Evolutionary conservation across 768 basidiomycete genomes (phyloP).

Genomic region (Termitomyces sp.): DNA sequence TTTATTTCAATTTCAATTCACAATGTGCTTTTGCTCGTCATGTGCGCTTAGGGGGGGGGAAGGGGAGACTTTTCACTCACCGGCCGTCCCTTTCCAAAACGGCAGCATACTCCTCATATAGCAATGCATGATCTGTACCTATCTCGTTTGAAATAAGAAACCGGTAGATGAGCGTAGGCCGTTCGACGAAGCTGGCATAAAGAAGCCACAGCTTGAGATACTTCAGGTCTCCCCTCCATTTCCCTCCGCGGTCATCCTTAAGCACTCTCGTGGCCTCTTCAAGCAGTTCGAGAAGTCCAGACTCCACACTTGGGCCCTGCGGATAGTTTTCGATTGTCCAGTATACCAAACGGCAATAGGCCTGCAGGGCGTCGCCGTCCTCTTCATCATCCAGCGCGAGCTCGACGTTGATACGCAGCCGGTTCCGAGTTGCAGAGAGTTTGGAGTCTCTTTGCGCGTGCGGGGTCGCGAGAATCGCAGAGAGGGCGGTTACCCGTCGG

Average conservation of each 20-base stretch:
- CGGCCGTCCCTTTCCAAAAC: slow-evolving; percentile 78
- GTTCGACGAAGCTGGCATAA: slow-evolving; percentile 90
- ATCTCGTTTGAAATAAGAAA: slow-evolving; percentile 91
- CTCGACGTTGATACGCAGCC: slow-evolving; percentile 68
- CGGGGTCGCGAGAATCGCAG: slow-evolving; percentile 68
- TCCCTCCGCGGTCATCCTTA: slow-evolving; percentile 67
- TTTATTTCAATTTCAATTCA: neutral
- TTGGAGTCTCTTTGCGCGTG: slow-evolving; percentile 71
- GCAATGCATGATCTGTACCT: slow-evolving; percentile 68
- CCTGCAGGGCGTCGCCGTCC: slow-evolving; percentile 79
- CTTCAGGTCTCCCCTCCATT: slow-evolving; percentile 74
- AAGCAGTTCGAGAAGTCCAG: slow-evolving; percentile 85
- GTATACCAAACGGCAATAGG: slow-evolving; percentile 78
- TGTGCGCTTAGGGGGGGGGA: neutral
- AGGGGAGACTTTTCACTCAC: slow-evolving; percentile 34
- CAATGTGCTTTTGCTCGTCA: neutral
- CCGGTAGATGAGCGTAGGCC: slow-evolving; percentile 80
- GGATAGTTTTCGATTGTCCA: slow-evolving; percentile 97
- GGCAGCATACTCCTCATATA: slow-evolving; percentile 92
- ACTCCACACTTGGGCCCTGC: slow-evolving; percentile 84
- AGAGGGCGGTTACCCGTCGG: slow-evolving; percentile 74
- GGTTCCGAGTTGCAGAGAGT: slow-evolving; percentile 56
- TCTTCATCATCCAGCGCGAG: slow-evolving; percentile 78
- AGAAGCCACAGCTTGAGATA: slow-evolving; percentile 94
- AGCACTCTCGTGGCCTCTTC: slow-evolving; percentile 89